Conservation (phyloP, 495 filamentous ascomycete genomes). For the Penicillium samsonianum region DNA sequence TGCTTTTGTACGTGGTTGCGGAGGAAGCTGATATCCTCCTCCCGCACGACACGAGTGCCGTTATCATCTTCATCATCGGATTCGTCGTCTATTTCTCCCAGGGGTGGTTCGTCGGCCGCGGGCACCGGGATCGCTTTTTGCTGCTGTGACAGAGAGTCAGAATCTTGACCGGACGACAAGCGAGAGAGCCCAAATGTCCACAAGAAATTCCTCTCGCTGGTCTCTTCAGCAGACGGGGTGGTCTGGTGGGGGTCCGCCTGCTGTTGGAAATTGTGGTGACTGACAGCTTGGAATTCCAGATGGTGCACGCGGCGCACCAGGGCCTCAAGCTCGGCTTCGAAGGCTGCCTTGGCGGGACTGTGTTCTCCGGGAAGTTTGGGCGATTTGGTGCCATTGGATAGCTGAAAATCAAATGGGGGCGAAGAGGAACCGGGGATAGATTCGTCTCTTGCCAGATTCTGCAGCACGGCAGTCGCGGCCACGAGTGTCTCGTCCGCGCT, state of each 20-base stretch:
- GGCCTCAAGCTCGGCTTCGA: conserved; percentile 71
- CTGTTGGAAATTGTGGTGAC: conserved; percentile 44
- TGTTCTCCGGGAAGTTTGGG: conserved; percentile 65
- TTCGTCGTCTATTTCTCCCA: conserved; percentile 44
- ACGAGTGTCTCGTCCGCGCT: conserved; percentile 61
- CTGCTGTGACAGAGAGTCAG: conserved; percentile 45
- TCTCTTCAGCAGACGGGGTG: conserved; percentile 55
- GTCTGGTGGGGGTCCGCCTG: conserved; percentile 50
- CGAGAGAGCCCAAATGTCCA: conserved; percentile 45
- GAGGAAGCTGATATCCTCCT: conserved; percentile 69
- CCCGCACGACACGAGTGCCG: conserved; percentile 53
- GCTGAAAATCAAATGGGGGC: conserved; percentile 44
- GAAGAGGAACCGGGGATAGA: conserved; percentile 41
- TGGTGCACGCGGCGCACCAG: conserved; percentile 66
- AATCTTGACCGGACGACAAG: conserved; percentile 41
- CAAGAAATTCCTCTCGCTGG: conserved; percentile 41
- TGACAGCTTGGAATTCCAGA: conserved; percentile 66
- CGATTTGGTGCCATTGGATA: conserved; percentile 46
- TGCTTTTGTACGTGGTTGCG: conserved; percentile 77
- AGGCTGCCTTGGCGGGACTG: conserved; percentile 61
- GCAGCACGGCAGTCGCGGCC: conserved; percentile 63
- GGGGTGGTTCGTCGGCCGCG: conserved; percentile 30
- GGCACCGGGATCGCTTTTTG: conserved; percentile 36
- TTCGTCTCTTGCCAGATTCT: conserved; percentile 57
- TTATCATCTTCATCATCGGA: conserved; percentile 45